These are phyloP conservation scores for Gossypium sturtianum DNA, from an alignment of 345 rosid species.

Conservation along the genomic window DNA sequence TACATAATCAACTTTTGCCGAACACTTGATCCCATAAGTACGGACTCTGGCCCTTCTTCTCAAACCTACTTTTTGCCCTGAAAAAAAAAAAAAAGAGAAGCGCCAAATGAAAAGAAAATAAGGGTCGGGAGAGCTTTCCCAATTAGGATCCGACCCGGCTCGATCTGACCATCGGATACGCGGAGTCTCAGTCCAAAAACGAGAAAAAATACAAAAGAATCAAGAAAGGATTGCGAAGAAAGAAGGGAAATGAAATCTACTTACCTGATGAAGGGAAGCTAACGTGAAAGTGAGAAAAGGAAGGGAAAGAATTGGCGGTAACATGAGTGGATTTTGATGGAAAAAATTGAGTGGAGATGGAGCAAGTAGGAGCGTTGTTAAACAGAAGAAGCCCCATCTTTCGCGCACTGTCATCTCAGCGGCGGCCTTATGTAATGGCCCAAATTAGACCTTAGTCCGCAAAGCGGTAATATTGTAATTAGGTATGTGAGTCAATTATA, in stretches of 20 bases:
- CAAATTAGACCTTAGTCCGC: too few relatives aligned
- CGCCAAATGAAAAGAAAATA: not conserved
- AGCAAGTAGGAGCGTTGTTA: constrained; percentile 20
- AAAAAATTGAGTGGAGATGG: not conserved
- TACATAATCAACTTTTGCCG: constrained; percentile 35
- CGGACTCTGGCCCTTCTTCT: constrained; percentile 20
- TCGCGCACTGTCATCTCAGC: not conserved
- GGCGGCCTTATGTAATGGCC: not conserved
- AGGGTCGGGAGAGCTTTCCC: not conserved
- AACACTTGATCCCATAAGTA: constrained; percentile 27
- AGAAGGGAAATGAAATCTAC: not conserved
- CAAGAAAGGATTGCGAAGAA: not conserved
- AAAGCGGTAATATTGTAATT: too few relatives aligned
- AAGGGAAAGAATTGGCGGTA: not conserved
- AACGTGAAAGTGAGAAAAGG: constrained; percentile 10
- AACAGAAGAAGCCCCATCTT: constrained; percentile 30
- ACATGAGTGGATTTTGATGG: not conserved
- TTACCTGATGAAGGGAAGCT: constrained; percentile 17
- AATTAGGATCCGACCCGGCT: not conserved
- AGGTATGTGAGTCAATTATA: too few relatives aligned
- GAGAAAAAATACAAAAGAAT: not conserved
- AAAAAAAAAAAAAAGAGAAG: not conserved
- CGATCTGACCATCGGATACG: not conserved
- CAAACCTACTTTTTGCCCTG: constrained; percentile 28
- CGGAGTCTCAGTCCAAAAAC: not conserved